Evolutionary conservation across 148 eudicot species (phyloP).

Genomic region (Nepenthes mirabilis): DNA sequence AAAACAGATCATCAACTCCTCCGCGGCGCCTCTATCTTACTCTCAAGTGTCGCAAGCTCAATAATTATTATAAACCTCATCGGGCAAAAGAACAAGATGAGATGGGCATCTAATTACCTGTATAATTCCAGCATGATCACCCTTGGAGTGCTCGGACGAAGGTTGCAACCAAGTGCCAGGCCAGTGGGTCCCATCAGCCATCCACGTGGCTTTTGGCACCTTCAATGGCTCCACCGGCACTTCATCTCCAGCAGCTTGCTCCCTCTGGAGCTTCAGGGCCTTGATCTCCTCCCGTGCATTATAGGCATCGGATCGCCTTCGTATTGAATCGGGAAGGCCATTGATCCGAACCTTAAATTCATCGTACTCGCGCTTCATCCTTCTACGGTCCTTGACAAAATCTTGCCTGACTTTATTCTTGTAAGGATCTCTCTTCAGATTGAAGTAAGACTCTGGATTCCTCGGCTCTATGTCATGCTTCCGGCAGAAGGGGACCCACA

Average conservation of each 20-base stretch:
- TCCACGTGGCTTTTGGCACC: conserved; percentile 74
- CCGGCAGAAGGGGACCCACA: conserved; percentile 93
- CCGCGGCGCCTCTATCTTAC: too few species aligned
- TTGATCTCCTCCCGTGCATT: conserved; percentile 86
- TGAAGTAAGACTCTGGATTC: conserved; percentile 77
- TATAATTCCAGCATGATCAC: conserved; percentile 94
- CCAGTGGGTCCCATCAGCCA: conserved; percentile 96
- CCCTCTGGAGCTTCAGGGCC: conserved; percentile 70
- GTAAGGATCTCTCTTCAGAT: conserved; percentile 68
- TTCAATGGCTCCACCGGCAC: conserved; percentile 37
- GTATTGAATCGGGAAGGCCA: conserved; percentile 80
- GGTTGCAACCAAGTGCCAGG: conserved; percentile 82
- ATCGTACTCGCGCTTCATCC: conserved; percentile 91
- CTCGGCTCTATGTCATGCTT: conserved; percentile 83
- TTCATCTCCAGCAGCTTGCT: conserved; percentile 47
- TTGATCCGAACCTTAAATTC: conserved; percentile 90
- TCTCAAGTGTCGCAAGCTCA: too few species aligned
- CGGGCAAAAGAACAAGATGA: too few species aligned
- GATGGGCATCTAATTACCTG: conserved; percentile 33
- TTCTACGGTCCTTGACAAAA: conserved; percentile 86
- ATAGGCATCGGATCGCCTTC: conserved; percentile 85
- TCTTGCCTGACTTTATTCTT: conserved; percentile 72
- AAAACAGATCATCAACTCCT: not conserved
- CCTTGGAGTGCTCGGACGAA: conserved; percentile 58
- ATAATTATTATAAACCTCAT: too few species aligned